Percentiles rank a stretch among this genome's conserved stretches.
Evolutionary conservation across 116 monocot genomes (phyloP).

Genomic region (Cymodocea nodosa): DNA sequence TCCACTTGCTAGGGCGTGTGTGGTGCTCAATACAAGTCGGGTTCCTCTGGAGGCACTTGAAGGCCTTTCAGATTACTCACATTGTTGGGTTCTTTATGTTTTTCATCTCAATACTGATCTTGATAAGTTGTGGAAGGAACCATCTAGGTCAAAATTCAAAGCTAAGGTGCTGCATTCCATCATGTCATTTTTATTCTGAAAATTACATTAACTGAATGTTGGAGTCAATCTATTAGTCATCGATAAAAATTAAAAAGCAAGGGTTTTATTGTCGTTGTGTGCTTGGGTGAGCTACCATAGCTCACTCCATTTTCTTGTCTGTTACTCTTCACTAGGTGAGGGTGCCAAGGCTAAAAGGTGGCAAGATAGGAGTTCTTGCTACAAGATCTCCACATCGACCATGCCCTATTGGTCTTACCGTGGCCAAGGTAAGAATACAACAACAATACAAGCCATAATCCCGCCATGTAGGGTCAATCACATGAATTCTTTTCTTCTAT

Average conservation of each 20-base stretch:
- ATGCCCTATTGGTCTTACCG: constrained; percentile 87
- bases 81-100: constrained; percentile 90
- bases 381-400: constrained; percentile 95
- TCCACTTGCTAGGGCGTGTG: constrained; percentile 73
- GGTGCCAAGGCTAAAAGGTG: constrained; percentile 85
- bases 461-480: too few relatives aligned
- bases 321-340: constrained; percentile 39
- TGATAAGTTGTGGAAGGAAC: constrained; percentile 82
- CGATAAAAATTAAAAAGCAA: too few relatives aligned
- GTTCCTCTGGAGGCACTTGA: constrained; percentile 59
- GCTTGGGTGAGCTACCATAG: too few relatives aligned
- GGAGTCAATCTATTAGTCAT: too few relatives aligned
- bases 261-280: too few relatives aligned
- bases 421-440: constrained; percentile 61
- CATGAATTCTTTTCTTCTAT: too few relatives aligned
- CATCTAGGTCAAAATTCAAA: constrained; percentile 73
- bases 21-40: constrained; percentile 47
- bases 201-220: not conserved
- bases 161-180: constrained; percentile 50
- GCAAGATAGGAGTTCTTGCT: constrained; percentile 83
- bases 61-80: constrained; percentile 73
- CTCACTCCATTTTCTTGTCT: not conserved
- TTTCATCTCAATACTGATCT: constrained; percentile 94
- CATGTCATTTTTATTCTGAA: not conserved
- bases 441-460: too few relatives aligned